Percentiles rank a stretch among this genome's conserved stretches.
These are phyloP conservation scores for Ambrosiella cleistominuta DNA, from an alignment of 2,329 filamentous ascomycete species.

Conservation along the genomic window DNA sequence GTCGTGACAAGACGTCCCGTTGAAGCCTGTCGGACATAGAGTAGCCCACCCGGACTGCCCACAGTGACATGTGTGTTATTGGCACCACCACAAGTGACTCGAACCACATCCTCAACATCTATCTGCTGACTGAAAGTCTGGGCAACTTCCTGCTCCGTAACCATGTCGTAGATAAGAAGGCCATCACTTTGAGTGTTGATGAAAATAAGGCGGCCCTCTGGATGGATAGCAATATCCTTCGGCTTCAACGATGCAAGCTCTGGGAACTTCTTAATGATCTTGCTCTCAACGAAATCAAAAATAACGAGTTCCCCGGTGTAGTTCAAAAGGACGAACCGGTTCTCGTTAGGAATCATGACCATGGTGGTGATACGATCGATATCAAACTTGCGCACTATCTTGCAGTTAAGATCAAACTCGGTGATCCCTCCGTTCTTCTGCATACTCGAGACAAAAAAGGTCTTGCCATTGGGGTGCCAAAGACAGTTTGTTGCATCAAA, in stretches of 20 bases:
- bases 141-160: slow-evolving; percentile 38
- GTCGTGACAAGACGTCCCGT: slow-evolving; percentile 60
- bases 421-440: slow-evolving; percentile 43
- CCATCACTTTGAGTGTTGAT: slow-evolving; percentile 61
- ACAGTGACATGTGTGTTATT: slow-evolving; percentile 82
- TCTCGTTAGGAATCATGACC: slow-evolving; percentile 64
- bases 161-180: neutral
- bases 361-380: slow-evolving; percentile 71
- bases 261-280: slow-evolving; percentile 38
- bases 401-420: slow-evolving; percentile 50
- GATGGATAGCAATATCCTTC: slow-evolving; percentile 56
- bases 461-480: slow-evolving; percentile 43
- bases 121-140: slow-evolving; percentile 27
- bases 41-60: slow-evolving; percentile 63
- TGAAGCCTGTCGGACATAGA: slow-evolving; percentile 84
- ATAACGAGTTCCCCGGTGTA: slow-evolving; percentile 54
- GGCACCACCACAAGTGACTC: slow-evolving; percentile 72
- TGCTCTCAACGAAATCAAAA: slow-evolving; percentile 60
- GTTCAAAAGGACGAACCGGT: slow-evolving; percentile 63
- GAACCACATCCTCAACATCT: slow-evolving; percentile 66
- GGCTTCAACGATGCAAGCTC: neutral
- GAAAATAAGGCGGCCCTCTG: slow-evolving; percentile 64
- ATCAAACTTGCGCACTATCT: slow-evolving; percentile 34
- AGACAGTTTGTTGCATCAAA: slow-evolving; percentile 65
- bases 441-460: no score